Evolutionary conservation across 805 yeast species (phyloP).

Genomic region (Teunomyces aglyptinius): DNA sequence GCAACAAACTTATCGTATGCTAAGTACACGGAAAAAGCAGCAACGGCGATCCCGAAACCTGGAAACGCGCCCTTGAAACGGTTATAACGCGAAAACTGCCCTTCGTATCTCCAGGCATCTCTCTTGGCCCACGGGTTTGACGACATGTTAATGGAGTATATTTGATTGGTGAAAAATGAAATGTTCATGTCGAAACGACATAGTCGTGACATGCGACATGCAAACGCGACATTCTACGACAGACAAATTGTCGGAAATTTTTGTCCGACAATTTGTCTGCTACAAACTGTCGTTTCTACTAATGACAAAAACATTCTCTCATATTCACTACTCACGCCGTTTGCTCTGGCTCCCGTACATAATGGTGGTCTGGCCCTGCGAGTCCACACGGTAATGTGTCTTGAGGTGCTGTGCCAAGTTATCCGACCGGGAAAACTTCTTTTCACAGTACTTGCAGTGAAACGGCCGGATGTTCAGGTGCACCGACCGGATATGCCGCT

Average conservation of each 20-base stretch:
- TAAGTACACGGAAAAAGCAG: constrained; percentile 65
- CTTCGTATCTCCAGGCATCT: constrained; percentile 91
- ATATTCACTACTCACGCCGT: constrained; percentile 4
- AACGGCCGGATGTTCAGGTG: constrained; percentile 46
- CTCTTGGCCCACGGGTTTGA: constrained; percentile 44
- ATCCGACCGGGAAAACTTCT: constrained; percentile 42
- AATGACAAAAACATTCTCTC: background rate
- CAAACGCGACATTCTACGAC: background rate
- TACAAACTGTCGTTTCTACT: too few species aligned
- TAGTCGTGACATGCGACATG: background rate
- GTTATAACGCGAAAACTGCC: constrained; percentile 69
- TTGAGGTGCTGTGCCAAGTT: constrained; percentile 46
- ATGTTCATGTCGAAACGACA: background rate
- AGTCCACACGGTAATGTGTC: constrained; percentile 26
- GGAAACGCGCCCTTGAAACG: constrained; percentile 74
- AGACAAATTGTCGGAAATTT: background rate
- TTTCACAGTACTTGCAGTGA: constrained; percentile 45
- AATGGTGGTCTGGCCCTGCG: constrained; percentile 9
- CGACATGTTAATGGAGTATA: constrained; percentile 2
- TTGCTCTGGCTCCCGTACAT: constrained; percentile 6
- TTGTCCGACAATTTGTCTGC: too few species aligned
- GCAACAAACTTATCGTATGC: constrained; percentile 55
- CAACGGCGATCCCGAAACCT: constrained; percentile 76
- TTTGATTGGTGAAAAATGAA: constrained; percentile 6
- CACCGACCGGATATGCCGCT: constrained; percentile 42